phyloP scores from a whole-genome alignment of 192 early-diverging fungal genomes.

The Lobosporangium transversale region DNA sequence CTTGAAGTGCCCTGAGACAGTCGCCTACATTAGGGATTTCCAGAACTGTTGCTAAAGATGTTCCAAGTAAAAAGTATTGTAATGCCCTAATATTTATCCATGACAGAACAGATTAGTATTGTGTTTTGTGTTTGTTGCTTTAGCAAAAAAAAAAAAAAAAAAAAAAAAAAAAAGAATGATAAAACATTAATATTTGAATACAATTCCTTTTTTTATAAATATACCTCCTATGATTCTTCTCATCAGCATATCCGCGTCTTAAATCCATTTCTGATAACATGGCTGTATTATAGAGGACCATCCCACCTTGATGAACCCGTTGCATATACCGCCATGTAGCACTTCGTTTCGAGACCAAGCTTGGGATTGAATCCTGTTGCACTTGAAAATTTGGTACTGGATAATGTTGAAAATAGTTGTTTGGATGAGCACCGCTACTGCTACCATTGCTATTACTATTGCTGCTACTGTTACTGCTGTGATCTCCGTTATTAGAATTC shows the following conservation, averaged over 20 bases:
- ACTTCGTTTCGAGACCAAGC: slow-evolving; percentile 23
- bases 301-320: slow-evolving; percentile 37
- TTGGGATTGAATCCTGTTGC: slow-evolving; percentile 2
- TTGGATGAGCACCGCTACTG: too few relatives aligned
- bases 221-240: slow-evolving; percentile 44
- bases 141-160: background rate
- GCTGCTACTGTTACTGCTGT: background rate
- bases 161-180: background rate
- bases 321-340: slow-evolving; percentile 49
- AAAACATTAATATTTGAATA: too few relatives aligned
- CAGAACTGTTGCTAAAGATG: slow-evolving; percentile 27
- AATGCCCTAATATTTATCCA: slow-evolving; percentile 14
- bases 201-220: background rate
- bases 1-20: slow-evolving; percentile 19
- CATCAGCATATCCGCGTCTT: slow-evolving; percentile 22
- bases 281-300: slow-evolving; percentile 46
- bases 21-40: slow-evolving; percentile 27
- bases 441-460: background rate
- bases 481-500: too few relatives aligned
- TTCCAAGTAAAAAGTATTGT: slow-evolving; percentile 40
- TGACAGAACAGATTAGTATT: too few relatives aligned
- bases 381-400: slow-evolving; percentile 3
- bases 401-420: background rate
- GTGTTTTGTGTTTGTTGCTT: background rate
- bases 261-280: slow-evolving; percentile 38